These are phyloP conservation scores for Dipteronia dyeriana DNA, from an alignment of 345 rosid species.

Conservation along the genomic window DNA sequence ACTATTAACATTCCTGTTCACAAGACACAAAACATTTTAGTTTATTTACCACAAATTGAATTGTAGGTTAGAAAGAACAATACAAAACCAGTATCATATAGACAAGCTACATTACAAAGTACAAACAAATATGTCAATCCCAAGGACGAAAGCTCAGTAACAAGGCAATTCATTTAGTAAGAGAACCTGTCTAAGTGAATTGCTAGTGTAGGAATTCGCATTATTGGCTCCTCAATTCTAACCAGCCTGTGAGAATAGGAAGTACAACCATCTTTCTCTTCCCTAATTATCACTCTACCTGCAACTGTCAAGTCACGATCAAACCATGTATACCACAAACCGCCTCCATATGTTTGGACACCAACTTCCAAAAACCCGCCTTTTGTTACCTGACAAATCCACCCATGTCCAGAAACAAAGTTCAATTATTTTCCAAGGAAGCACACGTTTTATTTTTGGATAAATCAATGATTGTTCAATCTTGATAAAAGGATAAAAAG, in stretches of 20 bases:
- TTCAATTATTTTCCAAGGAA: background rate
- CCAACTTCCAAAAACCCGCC: slow-evolving; percentile 88
- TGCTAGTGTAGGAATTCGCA: slow-evolving; percentile 94
- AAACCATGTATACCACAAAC: slow-evolving; percentile 97
- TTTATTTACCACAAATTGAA: background rate
- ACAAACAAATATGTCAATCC: background rate
- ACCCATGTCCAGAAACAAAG: slow-evolving; percentile 16
- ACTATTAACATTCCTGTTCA: slow-evolving; percentile 51
- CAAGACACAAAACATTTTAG: slow-evolving; percentile 6
- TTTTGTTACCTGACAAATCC: slow-evolving; percentile 59
- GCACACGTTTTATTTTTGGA: background rate
- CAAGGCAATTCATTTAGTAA: slow-evolving; percentile 2
- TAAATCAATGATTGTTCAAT: background rate
- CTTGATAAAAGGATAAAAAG: background rate
- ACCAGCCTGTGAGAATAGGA: slow-evolving; percentile 72
- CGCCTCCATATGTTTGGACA: slow-evolving; percentile 93
- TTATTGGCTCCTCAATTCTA: slow-evolving; percentile 78
- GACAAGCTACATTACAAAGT: slow-evolving; percentile 14
- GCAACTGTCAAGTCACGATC: slow-evolving; percentile 97
- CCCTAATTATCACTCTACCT: slow-evolving; percentile 75
- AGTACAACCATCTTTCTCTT: slow-evolving; percentile 55
- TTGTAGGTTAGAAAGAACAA: background rate
- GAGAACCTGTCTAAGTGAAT: slow-evolving; percentile 89
- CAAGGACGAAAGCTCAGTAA: background rate
- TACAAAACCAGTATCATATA: slow-evolving; percentile 7